Conservation (phyloP, 805 yeast genomes). For the Kodamaea nitidulidarum region DNA sequence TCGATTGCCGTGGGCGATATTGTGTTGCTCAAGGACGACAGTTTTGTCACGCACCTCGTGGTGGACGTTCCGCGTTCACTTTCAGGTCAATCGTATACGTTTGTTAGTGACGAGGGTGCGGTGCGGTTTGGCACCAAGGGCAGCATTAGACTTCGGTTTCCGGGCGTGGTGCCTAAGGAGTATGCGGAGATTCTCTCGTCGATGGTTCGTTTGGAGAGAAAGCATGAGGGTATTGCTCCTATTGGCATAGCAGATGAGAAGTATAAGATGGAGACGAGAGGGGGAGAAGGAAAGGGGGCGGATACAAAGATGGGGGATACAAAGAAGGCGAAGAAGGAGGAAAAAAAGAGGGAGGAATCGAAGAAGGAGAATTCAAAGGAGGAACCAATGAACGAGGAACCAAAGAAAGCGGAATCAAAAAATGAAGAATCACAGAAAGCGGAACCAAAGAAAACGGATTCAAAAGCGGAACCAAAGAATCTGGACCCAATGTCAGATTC, state of each 20-base stretch:
- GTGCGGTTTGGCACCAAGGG: conserved; percentile 44
- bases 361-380: background rate
- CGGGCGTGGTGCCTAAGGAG: conserved; percentile 43
- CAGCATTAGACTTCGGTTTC: conserved; percentile 49
- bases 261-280: conserved; percentile 8
- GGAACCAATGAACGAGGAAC: background rate
- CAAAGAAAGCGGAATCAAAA: background rate
- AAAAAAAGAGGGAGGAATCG: background rate
- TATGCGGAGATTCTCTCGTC: conserved; percentile 22
- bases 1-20: conserved; percentile 55
- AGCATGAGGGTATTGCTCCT: conserved; percentile 32
- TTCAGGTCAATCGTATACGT: conserved; percentile 53
- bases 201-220: conserved; percentile 27
- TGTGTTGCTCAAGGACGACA: conserved; percentile 47
- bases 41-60: conserved; percentile 49
- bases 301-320: background rate
- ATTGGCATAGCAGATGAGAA: conserved; percentile 33
- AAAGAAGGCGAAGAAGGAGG: background rate
- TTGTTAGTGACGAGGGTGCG: conserved; percentile 55
- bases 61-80: conserved; percentile 48
- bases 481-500: no score
- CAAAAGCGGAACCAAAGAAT: no score
- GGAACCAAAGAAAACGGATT: background rate
- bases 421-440: background rate
- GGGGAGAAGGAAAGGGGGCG: background rate